Conservation (phyloP, 441 rosid species). For the Populus tomentosa region DNA sequence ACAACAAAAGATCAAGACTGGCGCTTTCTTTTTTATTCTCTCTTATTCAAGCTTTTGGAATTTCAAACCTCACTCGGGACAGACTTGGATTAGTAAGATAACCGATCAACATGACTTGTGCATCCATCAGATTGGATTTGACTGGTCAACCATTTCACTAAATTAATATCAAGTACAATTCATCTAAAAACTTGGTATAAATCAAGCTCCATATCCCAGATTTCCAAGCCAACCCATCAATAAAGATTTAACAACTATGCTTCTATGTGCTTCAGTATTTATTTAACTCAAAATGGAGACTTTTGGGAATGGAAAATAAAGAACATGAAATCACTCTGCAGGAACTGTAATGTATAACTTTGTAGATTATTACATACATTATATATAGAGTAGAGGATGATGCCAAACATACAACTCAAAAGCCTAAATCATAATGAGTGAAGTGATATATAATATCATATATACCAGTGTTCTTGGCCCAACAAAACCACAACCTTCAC, state of each 20-base stretch:
- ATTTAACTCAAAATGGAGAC: background rate
- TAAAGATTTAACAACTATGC: background rate
- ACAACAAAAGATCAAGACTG: background rate
- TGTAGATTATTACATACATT: background rate
- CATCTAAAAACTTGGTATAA: no score
- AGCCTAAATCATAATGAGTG: background rate
- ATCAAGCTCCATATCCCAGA: background rate
- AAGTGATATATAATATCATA: background rate
- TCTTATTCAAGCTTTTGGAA: no score
- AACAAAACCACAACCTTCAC: background rate
- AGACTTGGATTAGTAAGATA: no score
- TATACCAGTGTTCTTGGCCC: background rate
- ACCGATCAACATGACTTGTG: no score
- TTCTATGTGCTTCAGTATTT: background rate
- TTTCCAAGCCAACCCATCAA: background rate
- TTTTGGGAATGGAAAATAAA: background rate
- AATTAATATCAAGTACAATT: no score
- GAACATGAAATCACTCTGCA: background rate
- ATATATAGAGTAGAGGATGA: background rate
- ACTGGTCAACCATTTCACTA: no score
- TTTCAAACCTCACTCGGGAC: no score
- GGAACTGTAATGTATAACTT: background rate
- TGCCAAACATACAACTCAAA: background rate
- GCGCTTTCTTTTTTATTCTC: background rate
- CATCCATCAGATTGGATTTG: no score